Evolutionary conservation across 2,329 filamentous ascomycete genomes (phyloP), one percentile per base, ranked within the genome.

Genomic region (Malbranchea cinnamomea): DNA sequence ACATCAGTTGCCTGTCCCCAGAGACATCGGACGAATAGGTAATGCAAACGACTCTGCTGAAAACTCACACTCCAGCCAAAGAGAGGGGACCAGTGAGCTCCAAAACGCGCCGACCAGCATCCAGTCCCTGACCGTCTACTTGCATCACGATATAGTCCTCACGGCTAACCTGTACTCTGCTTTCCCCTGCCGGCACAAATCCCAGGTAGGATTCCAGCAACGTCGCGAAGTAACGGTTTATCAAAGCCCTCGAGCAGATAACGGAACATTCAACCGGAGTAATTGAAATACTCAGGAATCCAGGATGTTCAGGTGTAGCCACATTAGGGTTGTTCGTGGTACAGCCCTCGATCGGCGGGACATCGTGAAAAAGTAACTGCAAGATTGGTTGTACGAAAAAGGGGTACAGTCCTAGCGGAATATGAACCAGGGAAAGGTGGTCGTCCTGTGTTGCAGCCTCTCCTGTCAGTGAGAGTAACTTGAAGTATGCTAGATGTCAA

Each of bases 191-290:
- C 23, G 37, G 28, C 16, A 44, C 45, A 13, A 46, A 33, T 21
- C 54, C 39, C n/a, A 74, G 67, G 6, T 93, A 65, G 3, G 62
- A 58, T 29, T 67, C 58, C 34, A 87, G 69, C 31, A 76, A 61
- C 1, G 84, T 83, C 31, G 70, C 62, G 45, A 95, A 92, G 34
- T 92, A 69, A 32, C 71, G 67, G 26, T 71, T 63, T 5, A 81
- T 78, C 57, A 83, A 77, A 23, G 70, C 65, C 35, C 72, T 71
- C 38, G 87, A 78, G 49, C 87, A 95, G 31, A 92, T 83, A 30
- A 98, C 69, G 3, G 84, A 93, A 57, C 83, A 92, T 55, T 94
- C 89, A 32, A 92, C 71, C 0, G 84, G 82, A 0, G 85, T 95
- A 46, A 95, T 70, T 38, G 82, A 91, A 42, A 98, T 74, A 53